phyloP scores from a whole-genome alignment of 306 rosid genomes.

The Notholithocarpus densiflorus region DNA sequence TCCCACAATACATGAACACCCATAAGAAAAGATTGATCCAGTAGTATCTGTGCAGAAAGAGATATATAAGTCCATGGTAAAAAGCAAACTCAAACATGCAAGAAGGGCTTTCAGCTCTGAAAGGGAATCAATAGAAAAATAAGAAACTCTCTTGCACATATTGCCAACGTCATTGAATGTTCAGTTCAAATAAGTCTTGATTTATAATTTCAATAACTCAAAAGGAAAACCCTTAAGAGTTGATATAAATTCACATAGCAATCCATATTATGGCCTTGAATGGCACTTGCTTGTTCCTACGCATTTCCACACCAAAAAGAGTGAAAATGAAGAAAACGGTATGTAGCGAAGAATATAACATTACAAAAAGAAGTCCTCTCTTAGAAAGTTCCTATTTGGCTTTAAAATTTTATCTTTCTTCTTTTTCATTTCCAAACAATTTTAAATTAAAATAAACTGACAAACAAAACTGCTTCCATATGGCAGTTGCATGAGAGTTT shows the following conservation, averaged over 20 bases:
- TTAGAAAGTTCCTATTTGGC: neutral
- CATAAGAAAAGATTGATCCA: conserved; percentile 60
- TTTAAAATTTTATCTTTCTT: neutral
- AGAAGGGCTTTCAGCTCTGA: neutral
- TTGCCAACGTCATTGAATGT: neutral
- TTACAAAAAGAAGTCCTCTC: neutral
- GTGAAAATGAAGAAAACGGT: neutral
- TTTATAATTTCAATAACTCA: neutral
- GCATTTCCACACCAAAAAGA: too few relatives aligned
- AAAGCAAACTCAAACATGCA: neutral
- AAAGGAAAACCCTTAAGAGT: too few relatives aligned
- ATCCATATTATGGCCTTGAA: too few relatives aligned
- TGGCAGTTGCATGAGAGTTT: neutral
- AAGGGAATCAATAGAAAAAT: neutral
- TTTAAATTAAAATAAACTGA: neutral
- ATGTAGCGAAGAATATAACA: neutral
- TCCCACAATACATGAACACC: conserved; percentile 75
- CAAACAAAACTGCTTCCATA: neutral
- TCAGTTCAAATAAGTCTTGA: neutral
- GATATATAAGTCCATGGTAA: conserved; percentile 9
- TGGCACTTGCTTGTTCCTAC: too few relatives aligned
- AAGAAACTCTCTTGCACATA: neutral
- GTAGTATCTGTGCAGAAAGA: conserved; percentile 59
- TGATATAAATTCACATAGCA: too few relatives aligned
- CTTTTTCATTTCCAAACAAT: neutral